A percentile compares a stretch with the other conserved stretches of the same genome.
Conservation (phyloP, 257 asterid species). For the Solanum paucissectum region DNA sequence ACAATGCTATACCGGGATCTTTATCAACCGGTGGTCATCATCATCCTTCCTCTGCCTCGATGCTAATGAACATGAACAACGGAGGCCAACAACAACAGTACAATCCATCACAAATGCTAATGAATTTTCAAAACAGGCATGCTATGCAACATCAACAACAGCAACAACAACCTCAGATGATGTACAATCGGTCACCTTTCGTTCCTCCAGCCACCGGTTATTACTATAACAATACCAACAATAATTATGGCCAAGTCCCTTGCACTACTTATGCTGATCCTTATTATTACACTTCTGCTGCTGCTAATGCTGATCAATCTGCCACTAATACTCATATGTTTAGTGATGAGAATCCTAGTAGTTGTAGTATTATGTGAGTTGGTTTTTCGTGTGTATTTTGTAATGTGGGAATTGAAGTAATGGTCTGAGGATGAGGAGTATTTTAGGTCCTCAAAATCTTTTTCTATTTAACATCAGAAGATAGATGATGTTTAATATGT, state of each 20-base stretch:
- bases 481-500: not conserved
- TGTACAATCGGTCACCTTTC: constrained; percentile 51
- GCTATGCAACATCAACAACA: constrained; percentile 13
- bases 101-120: constrained; percentile 28
- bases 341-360: constrained; percentile 54
- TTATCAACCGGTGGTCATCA: constrained; percentile 20
- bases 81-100: constrained; percentile 8
- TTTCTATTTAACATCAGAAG: not conserved
- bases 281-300: constrained; percentile 1
- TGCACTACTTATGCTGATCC: constrained; percentile 8
- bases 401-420: constrained; percentile 6
- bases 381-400: not conserved
- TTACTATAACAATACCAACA: constrained; percentile 27
- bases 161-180: constrained; percentile 43
- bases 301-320: constrained; percentile 7
- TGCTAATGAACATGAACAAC: constrained; percentile 29
- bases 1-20: constrained; percentile 12
- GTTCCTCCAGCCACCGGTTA: constrained; percentile 46
- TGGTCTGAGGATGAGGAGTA: constrained; percentile 2
- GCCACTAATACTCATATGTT: constrained; percentile 25
- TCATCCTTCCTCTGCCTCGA: constrained; percentile 8
- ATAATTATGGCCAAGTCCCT: constrained; percentile 24
- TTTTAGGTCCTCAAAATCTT: not conserved
- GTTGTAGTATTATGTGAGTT: constrained; percentile 57
- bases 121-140: constrained; percentile 48